Evolutionary conservation across 768 basidiomycete genomes (phyloP).

Genomic region (Crucibulum laeve): DNA sequence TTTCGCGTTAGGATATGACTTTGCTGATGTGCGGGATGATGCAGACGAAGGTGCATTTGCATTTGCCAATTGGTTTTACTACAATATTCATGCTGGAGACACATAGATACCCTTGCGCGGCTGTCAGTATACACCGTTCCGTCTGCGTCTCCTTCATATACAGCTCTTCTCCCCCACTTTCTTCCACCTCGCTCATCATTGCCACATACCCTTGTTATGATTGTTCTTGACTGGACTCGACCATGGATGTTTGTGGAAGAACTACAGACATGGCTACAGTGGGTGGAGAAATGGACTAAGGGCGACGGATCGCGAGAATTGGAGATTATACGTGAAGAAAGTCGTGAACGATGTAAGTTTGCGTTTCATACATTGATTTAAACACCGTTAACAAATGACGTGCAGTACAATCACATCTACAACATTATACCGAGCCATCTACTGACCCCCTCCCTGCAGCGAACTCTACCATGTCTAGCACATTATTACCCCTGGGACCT

Average conservation of each 20-base stretch:
- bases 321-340: constrained; percentile 74
- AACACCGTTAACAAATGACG: constrained; percentile 7
- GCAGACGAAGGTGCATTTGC: constrained; percentile 80
- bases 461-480: constrained; percentile 56
- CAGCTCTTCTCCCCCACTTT: constrained; percentile 71
- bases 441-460: constrained; percentile 59
- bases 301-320: constrained; percentile 68
- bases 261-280: constrained; percentile 76
- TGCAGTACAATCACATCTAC: constrained; percentile 82
- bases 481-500: constrained; percentile 76
- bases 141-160: constrained; percentile 68
- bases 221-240: constrained; percentile 92
- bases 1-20: constrained; percentile 90
- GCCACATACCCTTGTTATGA: constrained; percentile 72
- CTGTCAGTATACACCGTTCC: constrained; percentile 91
- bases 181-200: constrained; percentile 66
- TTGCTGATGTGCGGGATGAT: constrained; percentile 86
- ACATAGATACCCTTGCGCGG: constrained; percentile 79
- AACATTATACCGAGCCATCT: constrained; percentile 85
- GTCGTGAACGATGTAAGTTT: constrained; percentile 73
- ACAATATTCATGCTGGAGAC: neutral
- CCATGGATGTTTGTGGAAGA: constrained; percentile 91
- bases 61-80: neutral
- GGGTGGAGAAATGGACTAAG: constrained; percentile 80
- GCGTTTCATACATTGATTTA: constrained; percentile 1